Percentiles rank a stretch among this genome's conserved stretches.
Evolutionary conservation across 306 rosid genomes (phyloP).

Genomic region (Quercus glauca): DNA sequence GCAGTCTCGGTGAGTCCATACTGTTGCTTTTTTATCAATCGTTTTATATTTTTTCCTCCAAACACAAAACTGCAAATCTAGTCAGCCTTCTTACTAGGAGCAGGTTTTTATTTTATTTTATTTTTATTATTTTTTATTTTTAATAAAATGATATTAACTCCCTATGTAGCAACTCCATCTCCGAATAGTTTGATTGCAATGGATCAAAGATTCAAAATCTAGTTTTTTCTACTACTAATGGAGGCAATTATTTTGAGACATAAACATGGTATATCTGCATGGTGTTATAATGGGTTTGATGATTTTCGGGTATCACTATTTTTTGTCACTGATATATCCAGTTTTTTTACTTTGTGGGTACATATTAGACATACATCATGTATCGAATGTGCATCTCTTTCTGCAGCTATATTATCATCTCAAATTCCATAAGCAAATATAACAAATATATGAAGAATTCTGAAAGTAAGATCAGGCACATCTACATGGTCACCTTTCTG

Average conservation of each 20-base stretch:
- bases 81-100: not conserved
- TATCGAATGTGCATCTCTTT: not conserved
- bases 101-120: not conserved
- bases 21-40: not conserved
- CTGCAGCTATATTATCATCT: not conserved
- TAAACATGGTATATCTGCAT: not conserved
- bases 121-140: too few relatives aligned
- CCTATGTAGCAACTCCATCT: not conserved
- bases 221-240: not conserved
- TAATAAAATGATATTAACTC: not conserved
- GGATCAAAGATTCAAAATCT: not conserved
- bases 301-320: not conserved
- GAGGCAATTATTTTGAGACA: not conserved
- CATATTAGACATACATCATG: not conserved
- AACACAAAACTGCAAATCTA: not conserved
- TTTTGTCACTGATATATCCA: not conserved
- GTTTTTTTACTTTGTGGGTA: too few relatives aligned
- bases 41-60: slow-evolving; percentile 5
- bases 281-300: not conserved
- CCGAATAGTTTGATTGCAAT: not conserved
- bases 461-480: not conserved
- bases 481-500: not conserved
- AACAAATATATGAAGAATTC: not conserved
- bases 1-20: slow-evolving; percentile 80
- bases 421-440: not conserved